Base-by-base conservation (phyloP, 441 rosid genomes). In the Sinapis alba region DNA sequence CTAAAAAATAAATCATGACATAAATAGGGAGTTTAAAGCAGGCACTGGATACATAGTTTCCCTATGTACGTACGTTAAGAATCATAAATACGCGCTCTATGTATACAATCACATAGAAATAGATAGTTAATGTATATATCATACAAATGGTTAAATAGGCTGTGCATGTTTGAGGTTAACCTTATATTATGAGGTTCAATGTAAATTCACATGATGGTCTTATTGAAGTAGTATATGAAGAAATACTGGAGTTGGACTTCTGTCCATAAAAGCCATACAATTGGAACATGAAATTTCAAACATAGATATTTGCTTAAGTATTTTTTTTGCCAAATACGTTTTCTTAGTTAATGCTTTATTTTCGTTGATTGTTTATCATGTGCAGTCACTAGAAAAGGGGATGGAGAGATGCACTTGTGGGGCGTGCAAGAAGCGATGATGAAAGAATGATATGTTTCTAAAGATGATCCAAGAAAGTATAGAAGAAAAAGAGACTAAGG, bases 331-430 rank as follows among this genome's bases (percentile, higher is more conserved):
- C 24, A 19, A 3, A 53, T 51, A 51, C 10, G 10, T 16, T 15
- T 58, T 36, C 54, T 9, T 60, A 13, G 26, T 57, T 3, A 20
- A 43, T 57, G 38, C 15, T 62, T 58, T 13, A 19, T 7, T 18
- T 26, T 51, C 10, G 41, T 38, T 57, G 66, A 11, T 57, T 21
- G 32, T 6, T 53, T 47, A 38, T 26, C 12, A 56, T 56, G 45
- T 34, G 72, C 21, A 78, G 81, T 67, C 74, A 56, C 62, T 78
- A 16, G 71, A 78, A 68, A 78, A 43, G 34, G 71, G 34, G 11
- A 73, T 78, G 81, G 81, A 78, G 74, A 73, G 20, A 56, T 78
- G 81, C 60, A 73, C 81, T 15, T 78, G 81, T 61, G 81, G 81
- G 65, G 81, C 81, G 62, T 73, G 81, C 71, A 78, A 78, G 78